Percentiles rank a stretch among this genome's conserved stretches.
Evolutionary conservation across 2,329 filamentous ascomycete genomes (phyloP).

Genomic region (Trichophyton benhamiae): DNA sequence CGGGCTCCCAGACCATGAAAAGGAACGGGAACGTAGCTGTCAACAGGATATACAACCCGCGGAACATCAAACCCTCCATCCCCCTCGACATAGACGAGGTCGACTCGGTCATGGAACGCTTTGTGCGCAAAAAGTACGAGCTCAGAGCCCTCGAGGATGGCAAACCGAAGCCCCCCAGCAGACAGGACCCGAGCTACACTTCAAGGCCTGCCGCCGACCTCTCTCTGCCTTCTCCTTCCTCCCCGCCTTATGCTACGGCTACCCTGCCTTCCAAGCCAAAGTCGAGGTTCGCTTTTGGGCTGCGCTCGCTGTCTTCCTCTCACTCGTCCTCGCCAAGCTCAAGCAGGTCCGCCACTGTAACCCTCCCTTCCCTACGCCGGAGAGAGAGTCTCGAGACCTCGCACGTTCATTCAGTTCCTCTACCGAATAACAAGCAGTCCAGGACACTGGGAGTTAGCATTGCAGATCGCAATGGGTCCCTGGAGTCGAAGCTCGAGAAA

Average conservation of each 20-base stretch:
- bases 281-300: conserved; percentile 50
- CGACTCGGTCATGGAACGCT: conserved; percentile 88
- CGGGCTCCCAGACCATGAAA: conserved; percentile 68
- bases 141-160: conserved; percentile 44
- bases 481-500: conserved; percentile 63
- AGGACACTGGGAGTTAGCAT: conserved; percentile 46
- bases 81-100: conserved; percentile 86
- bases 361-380: background rate
- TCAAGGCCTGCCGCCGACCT: conserved; percentile 40
- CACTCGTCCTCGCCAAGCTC: conserved; percentile 41
- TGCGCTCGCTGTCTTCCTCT: conserved; percentile 59
- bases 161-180: conserved; percentile 34
- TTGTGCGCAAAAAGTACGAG: conserved; percentile 89
- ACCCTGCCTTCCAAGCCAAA: conserved; percentile 46
- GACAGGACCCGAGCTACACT: conserved; percentile 46
- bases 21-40: conserved; percentile 74
- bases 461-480: conserved; percentile 34
- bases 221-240: conserved; percentile 32
- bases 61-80: conserved; percentile 68
- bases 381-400: conserved; percentile 3
- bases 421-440: conserved; percentile 51
- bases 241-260: conserved; percentile 20
- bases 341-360: conserved; percentile 37
- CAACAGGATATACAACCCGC: conserved; percentile 81
- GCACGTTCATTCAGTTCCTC: conserved; percentile 14